phyloP scores from a whole-genome alignment of 2,329 filamentous ascomycete genomes.

The Ceratocystis harringtonii region DNA sequence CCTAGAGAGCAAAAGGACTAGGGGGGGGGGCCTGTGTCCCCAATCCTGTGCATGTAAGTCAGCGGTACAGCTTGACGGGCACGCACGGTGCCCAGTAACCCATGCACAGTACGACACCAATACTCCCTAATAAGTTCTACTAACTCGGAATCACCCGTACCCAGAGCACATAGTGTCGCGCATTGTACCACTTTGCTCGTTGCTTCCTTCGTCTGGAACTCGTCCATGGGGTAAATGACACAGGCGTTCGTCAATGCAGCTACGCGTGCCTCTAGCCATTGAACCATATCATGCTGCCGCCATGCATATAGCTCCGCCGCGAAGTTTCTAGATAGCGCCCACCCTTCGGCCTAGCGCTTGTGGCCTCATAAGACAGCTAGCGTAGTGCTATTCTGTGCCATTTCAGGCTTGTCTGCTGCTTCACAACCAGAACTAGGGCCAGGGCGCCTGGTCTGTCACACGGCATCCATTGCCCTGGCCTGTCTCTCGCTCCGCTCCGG shows the following conservation, averaged over 20 bases:
- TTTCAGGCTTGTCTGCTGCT: too few species aligned
- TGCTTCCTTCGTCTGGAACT: not conserved
- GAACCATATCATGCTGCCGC: not conserved
- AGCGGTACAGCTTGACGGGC: not conserved
- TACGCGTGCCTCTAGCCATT: not conserved
- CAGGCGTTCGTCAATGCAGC: conserved; percentile 2
- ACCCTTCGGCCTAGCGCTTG: too few species aligned
- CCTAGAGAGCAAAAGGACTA: not conserved
- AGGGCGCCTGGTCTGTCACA: not conserved
- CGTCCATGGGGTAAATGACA: not conserved
- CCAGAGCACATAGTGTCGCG: not conserved
- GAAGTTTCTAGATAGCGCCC: too few species aligned
- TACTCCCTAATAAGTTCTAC: not conserved
- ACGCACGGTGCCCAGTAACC: not conserved
- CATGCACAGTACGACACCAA: not conserved
- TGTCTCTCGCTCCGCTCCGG: not conserved
- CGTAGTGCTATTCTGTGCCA: too few species aligned
- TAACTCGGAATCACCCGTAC: not conserved
- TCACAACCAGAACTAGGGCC: too few species aligned
- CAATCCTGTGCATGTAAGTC: not conserved
- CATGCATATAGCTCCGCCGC: not conserved
- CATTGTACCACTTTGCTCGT: not conserved
- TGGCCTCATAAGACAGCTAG: too few species aligned
- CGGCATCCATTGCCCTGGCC: not conserved
- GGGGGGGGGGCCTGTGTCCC: not conserved